Evolutionary conservation across 306 rosid genomes (phyloP), one percentile per base, ranked within the genome.

Genomic region (Cicer chorassanicum): DNA sequence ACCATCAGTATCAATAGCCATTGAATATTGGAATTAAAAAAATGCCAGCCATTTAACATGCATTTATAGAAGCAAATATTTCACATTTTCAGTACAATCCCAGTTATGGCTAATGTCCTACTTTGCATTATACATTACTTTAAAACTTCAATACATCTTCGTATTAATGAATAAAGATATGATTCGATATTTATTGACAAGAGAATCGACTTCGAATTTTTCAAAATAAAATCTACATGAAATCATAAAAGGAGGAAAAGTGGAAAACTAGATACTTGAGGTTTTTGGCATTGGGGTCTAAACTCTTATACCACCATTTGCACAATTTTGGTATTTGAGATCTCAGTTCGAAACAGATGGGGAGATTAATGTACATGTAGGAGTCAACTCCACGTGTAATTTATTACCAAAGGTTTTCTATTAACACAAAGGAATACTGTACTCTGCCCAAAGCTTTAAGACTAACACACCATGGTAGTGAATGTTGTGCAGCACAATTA

Each of bases 1-100:
- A 38, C 62, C 48, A 76, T 64, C 48, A 61, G 65, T 48, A 64
- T 56, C 60, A 55, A 29, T 43, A n/a, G 39, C 29, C 14, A 77
- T 46, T 40, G 7, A 46, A 45, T n/a, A 19, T 38, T 60, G 36
- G 68, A 51, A 70, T 6, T 0, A 18, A 11, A 44, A 48, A 44
- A 73, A 9, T 29, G 65, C 51, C 8, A 6, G 61, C 14, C 71
- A 65, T 34, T 49, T 10, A 67, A 40, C 49, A 66, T 45, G 65
- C 75, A 57, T 56, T 44, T 19, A 53, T 57, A 46, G 34, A 29
- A 8, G 59, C 24, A 68, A 57, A 45, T 45, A 65, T 41, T 21
- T 9, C 38, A 42, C 24, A 66, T 19, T 53, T 50, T 50, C 16
- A 51, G 64, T 42, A 39, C 19, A 34, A 40, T 40, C 8, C 6